Evolutionary conservation across 257 asterid species (phyloP), one percentile per base, ranked within the genome.

Genomic region (Phtheirospermum japonicum): DNA sequence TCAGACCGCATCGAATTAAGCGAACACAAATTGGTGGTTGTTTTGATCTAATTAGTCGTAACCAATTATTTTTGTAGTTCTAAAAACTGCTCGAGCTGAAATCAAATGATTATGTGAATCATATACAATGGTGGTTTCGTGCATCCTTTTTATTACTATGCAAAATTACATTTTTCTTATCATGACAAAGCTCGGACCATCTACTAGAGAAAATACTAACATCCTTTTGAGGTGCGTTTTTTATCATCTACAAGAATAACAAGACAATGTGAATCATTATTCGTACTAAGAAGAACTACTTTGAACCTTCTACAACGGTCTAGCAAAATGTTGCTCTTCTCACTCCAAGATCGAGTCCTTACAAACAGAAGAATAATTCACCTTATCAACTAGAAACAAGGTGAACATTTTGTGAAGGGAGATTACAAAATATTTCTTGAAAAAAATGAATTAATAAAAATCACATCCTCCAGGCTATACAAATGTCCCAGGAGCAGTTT

Each of bases 401-500:
- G 17, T 30, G 18, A 26, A 8, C 20, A 32, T 12, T 5, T 32
- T 31, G 49, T 42, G 19, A 32, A 52, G 64, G 26, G 56, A 40
- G 59, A 31, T 72, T 75, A 76, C 81, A 69, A n/a, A n/a, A 83
- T 67, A 71, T 65, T 56, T 63, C 59, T 71, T 18, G 55, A 68
- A 16, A 72, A 34, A 64, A 63, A 72, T 63, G 26, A 71, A 67
- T 75, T 61, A 68, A 45, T 65, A 63, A 68, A 45, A 61, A 63
- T 58, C 50, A 69, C 20, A 7, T 55, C 64, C 55, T 69, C 61
- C 77, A 67, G 72, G 65, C 95, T 86, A 75, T 83, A 86, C 86
- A 83, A 55, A 11, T 65, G 66, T 66, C 76, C 77, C 77, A 26
- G 54, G 63, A 72, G 64, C 72, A 58, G 42, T 63, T 49, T 69